Evolutionary conservation across 306 rosid species (phyloP).

Genomic region (Castanospermum australe): DNA sequence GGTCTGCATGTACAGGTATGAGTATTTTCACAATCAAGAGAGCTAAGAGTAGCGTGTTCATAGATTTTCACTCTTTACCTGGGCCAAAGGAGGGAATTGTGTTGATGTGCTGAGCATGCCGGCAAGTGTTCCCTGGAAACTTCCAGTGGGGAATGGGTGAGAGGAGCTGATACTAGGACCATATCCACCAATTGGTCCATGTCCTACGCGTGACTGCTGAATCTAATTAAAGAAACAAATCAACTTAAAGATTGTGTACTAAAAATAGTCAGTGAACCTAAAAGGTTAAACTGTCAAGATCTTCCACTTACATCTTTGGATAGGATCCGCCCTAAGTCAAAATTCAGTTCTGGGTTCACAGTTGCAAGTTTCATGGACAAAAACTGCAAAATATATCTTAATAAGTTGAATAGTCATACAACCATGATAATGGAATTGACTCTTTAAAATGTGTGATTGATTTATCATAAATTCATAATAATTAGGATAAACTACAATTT

Average conservation of each 20-base stretch:
- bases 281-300: neutral
- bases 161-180: conserved; percentile 47
- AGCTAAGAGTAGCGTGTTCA: neutral
- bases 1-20: conserved; percentile 35
- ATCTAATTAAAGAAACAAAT: conserved; percentile 36
- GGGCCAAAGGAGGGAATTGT: conserved; percentile 60
- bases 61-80: conserved; percentile 47
- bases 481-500: neutral
- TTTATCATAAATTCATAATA: neutral
- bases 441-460: neutral
- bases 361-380: conserved; percentile 85
- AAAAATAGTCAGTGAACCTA: neutral
- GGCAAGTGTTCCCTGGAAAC: conserved; percentile 49
- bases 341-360: conserved; percentile 71
- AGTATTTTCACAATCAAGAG: conserved; percentile 5
- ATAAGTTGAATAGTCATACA: neutral
- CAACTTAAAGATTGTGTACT: neutral
- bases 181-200: conserved; percentile 46
- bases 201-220: conserved; percentile 44
- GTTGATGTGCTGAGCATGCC: conserved; percentile 41
- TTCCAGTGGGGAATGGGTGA: conserved; percentile 44
- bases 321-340: conserved; percentile 60
- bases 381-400: conserved; percentile 48
- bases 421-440: neutral
- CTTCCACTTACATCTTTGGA: conserved; percentile 72